Conservation (phyloP, 495 filamentous ascomycete species). For the Penicillium dipodomyicola region DNA sequence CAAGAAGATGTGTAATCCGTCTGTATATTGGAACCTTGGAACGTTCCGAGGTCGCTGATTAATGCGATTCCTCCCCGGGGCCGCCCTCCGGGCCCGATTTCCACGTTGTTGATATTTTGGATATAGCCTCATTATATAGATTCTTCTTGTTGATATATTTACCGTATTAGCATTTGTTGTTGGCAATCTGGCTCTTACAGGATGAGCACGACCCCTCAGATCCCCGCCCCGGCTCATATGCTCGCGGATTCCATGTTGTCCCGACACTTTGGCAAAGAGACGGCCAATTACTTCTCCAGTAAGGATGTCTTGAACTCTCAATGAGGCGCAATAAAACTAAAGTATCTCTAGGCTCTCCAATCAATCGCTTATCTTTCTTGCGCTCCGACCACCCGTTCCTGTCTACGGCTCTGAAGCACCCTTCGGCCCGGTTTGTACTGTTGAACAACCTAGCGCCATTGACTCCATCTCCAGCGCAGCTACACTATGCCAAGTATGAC, state of each 20-base stretch:
- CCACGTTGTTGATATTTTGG: neutral
- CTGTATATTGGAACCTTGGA: too few species aligned
- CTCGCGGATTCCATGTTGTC: constrained; percentile 81
- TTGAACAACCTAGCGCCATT: constrained; percentile 79
- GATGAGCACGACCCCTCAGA: constrained; percentile 35
- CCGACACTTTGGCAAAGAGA: constrained; percentile 84
- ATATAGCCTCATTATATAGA: neutral
- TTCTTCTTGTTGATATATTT: neutral
- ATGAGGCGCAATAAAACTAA: constrained; percentile 16
- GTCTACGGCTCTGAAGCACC: constrained; percentile 68
- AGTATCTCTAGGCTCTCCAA: constrained; percentile 55
- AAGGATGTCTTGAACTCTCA: constrained; percentile 13
- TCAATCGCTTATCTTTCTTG: constrained; percentile 83
- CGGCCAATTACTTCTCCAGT: constrained; percentile 94
- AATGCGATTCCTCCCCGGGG: constrained; percentile 14
- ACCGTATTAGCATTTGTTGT: neutral
- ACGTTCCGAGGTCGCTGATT: constrained; percentile 23
- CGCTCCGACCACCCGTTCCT: constrained; percentile 78
- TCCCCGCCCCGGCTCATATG: constrained; percentile 57
- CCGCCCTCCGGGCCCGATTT: neutral
- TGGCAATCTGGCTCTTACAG: constrained; percentile 11
- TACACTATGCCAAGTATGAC: constrained; percentile 61
- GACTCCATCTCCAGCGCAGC: constrained; percentile 50
- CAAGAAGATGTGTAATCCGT: constrained; percentile 8
- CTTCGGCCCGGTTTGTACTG: constrained; percentile 67